Evolutionary conservation across 1,139 yeast genomes (phyloP), one percentile per base, ranked within the genome.

Genomic region (Blastobotrys aristatus): DNA sequence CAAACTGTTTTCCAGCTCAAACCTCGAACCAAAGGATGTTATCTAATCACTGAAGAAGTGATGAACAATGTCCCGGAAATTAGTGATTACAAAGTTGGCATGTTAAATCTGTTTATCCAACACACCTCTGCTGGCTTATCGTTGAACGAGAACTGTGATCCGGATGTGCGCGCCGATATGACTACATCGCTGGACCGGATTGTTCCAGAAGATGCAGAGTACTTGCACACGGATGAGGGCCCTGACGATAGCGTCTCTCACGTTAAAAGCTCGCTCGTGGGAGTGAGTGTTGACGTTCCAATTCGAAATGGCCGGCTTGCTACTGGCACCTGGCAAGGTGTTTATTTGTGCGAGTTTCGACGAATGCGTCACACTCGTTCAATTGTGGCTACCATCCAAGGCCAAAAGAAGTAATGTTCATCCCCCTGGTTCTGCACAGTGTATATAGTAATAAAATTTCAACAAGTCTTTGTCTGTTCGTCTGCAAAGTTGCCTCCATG

Each of bases 201-300:
- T 50, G 87, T 79, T 1, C 95, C 95, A 0, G 92, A 84, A 60
- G 82, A 82, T 42, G 78, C 75, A 50, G 58, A 55, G 58, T 81
- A 80, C 57, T 67, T 77, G 37, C 92, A 84, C 60, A 75, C 73
- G 37, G 90, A 82, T 50, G 95, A 85, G 64, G 95, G 74, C 16
- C 77, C 84, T 1, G 92, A 85, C 62, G 94, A 85, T 62, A 82
- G 84, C 87, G 87, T 92, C 1, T 86, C 89, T 0, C 95, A 85
- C 63, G 79, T 82, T 49, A 81, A 84, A 59, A 74, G 84, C 30
- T 68, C 81, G 1, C 66, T 83, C 42, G 74, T 84, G 10, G 94
- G 95, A 22, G 82, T 79, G 2, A 74, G 79, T 11, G 68, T 85
- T 37, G 71, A 76, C 13, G 77, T 85, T 42, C 95, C 95, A 1